These are phyloP conservation scores for Meira nashicola DNA, from an alignment of 1,284 basidiomycete genomes.

Conservation along the genomic window DNA sequence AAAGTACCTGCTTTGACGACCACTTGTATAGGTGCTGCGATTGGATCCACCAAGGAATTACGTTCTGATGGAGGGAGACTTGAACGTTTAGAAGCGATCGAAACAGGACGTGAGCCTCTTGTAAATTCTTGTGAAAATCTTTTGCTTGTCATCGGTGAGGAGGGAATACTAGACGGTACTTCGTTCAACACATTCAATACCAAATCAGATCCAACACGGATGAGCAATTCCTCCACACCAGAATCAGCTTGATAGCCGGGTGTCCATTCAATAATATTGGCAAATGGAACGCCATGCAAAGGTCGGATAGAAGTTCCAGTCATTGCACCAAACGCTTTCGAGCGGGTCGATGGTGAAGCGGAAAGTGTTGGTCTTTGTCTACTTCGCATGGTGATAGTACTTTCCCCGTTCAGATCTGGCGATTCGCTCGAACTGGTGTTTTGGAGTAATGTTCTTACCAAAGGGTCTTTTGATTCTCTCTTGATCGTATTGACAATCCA, in stretches of 20 bases:
- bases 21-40: conserved; percentile 20
- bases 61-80: conserved; percentile 43
- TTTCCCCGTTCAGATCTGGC: conserved; percentile 8
- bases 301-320: conserved; percentile 21
- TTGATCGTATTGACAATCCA: not conserved
- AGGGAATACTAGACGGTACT: conserved; percentile 25
- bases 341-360: conserved; percentile 1
- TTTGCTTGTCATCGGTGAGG: conserved; percentile 34
- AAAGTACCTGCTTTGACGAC: conserved; percentile 38
- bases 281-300: conserved; percentile 23
- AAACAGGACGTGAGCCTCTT: conserved; percentile 30
- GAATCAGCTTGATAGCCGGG: not conserved
- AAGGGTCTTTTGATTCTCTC: not conserved
- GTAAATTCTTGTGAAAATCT: conserved; percentile 44
- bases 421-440: no score
- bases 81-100: conserved; percentile 41
- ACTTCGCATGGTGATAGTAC: conserved; percentile 23
- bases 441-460: not conserved
- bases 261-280: conserved; percentile 30
- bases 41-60: conserved; percentile 38
- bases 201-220: conserved; percentile 37
- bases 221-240: conserved; percentile 9
- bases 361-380: conserved; percentile 17
- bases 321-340: not conserved
- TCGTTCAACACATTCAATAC: conserved; percentile 28